Evolutionary conservation across 164 flowering plant genomes (phyloP).

Genomic region (Dillenia suffruticosa): DNA sequence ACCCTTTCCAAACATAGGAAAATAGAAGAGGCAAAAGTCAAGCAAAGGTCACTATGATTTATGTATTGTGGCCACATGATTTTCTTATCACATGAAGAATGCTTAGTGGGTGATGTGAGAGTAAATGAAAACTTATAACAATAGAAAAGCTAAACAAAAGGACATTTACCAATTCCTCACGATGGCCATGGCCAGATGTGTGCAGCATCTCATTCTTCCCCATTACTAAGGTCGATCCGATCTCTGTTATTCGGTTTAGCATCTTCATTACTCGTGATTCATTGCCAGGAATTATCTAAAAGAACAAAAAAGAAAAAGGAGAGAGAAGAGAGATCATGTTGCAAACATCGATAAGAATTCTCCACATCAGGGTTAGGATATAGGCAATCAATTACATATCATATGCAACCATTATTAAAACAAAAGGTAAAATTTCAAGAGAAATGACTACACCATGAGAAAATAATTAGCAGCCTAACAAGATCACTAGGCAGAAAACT

Average conservation of each 20-base stretch:
- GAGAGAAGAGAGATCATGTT: background rate
- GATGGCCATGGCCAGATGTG: conserved; percentile 97
- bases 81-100: too few species aligned
- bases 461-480: too few species aligned
- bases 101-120: too few species aligned
- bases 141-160: background rate
- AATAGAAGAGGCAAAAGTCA: background rate
- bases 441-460: too few species aligned
- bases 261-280: conserved; percentile 96
- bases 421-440: too few species aligned
- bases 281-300: conserved; percentile 95
- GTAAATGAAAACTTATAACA: background rate
- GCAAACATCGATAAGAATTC: background rate
- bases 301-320: background rate
- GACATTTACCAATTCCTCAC: conserved; percentile 77
- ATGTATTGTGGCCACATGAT: too few species aligned
- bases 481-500: too few species aligned
- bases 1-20: background rate
- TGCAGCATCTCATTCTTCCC: conserved; percentile 84
- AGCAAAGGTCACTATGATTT: too few species aligned
- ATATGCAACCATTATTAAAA: too few species aligned
- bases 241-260: conserved; percentile 89
- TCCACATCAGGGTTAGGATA: background rate
- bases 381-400: background rate
- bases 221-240: conserved; percentile 91